Conservation (phyloP, 139 green algal species). For the Zygnema cylindricum region DNA sequence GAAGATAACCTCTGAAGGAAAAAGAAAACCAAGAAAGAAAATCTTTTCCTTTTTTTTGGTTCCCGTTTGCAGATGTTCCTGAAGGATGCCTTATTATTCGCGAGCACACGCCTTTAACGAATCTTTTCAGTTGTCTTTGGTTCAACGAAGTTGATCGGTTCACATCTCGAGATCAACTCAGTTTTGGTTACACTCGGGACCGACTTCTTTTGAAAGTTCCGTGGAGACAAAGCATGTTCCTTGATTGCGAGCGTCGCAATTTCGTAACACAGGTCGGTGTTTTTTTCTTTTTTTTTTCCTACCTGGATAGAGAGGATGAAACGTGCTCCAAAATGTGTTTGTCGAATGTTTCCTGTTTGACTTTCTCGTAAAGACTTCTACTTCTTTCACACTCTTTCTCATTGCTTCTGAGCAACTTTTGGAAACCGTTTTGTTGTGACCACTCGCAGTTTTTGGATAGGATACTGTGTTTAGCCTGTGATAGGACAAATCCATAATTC, state of each 20-base stretch:
- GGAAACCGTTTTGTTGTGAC: neutral
- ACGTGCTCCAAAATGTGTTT: too few relatives aligned
- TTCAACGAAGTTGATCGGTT: constrained; percentile 61
- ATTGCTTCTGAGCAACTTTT: neutral
- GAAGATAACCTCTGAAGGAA: neutral
- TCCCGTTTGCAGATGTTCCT: constrained; percentile 32
- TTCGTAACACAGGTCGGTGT: constrained; percentile 42
- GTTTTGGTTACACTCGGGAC: constrained; percentile 54
- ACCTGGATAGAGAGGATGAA: too few relatives aligned
- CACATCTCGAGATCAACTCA: constrained; percentile 57
- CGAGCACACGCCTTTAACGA: constrained; percentile 45
- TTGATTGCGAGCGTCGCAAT: constrained; percentile 53
- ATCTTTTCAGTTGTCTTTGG: constrained; percentile 53
- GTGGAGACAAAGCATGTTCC: constrained; percentile 49
- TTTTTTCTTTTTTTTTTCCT: constrained; percentile 5
- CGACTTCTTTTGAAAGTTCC: neutral
- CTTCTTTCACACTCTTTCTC: neutral
- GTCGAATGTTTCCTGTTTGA: neutral
- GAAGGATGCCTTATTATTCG: constrained; percentile 51
- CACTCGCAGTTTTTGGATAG: too few relatives aligned
- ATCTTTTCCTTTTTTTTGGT: neutral
- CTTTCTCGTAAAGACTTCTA: neutral
- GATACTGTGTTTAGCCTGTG: too few relatives aligned
- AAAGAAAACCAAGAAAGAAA: neutral
- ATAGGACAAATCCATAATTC: too few relatives aligned